phyloP scores from a whole-genome alignment of 306 rosid genomes.

The Glycine latifolia region DNA sequence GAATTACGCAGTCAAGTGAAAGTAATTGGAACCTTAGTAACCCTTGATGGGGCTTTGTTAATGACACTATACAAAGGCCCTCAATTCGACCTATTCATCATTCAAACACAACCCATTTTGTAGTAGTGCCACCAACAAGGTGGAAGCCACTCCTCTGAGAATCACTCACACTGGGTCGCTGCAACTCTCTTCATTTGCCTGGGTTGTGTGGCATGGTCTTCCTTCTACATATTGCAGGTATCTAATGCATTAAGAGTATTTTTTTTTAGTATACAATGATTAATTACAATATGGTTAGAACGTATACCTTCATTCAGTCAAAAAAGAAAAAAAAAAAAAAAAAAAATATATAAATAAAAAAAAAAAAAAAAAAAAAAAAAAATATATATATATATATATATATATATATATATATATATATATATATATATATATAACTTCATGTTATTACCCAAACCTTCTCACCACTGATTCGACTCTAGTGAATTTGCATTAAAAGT shows the following conservation, averaged over 20 bases:
- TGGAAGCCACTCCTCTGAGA: neutral
- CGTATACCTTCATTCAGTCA: too few relatives aligned
- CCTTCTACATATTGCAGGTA: slow-evolving; percentile 57
- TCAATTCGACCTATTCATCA: slow-evolving; percentile 49
- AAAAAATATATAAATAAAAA: too few relatives aligned
- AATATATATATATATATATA: too few relatives aligned
- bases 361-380: too few relatives aligned
- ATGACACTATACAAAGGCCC: slow-evolving; percentile 87
- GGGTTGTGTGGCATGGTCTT: slow-evolving; percentile 48
- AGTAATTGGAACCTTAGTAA: slow-evolving; percentile 55
- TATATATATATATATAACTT: too few relatives aligned
- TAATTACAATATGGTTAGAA: too few relatives aligned
- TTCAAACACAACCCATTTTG: slow-evolving; percentile 36
- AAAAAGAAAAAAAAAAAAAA: too few relatives aligned
- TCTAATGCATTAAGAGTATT: neutral
- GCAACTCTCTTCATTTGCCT: slow-evolving; percentile 46
- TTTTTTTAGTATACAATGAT: too few relatives aligned
- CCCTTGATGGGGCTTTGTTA: slow-evolving; percentile 65
- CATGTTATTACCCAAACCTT: too few relatives aligned
- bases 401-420: too few relatives aligned
- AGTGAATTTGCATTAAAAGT: too few relatives aligned
- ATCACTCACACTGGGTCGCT: slow-evolving; percentile 45
- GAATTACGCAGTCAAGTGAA: slow-evolving; percentile 65
- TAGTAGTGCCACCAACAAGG: neutral
- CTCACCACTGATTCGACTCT: too few relatives aligned